phyloP scores from a whole-genome alignment of 345 rosid genomes.

The Diplotaxis tenuifolia region DNA sequence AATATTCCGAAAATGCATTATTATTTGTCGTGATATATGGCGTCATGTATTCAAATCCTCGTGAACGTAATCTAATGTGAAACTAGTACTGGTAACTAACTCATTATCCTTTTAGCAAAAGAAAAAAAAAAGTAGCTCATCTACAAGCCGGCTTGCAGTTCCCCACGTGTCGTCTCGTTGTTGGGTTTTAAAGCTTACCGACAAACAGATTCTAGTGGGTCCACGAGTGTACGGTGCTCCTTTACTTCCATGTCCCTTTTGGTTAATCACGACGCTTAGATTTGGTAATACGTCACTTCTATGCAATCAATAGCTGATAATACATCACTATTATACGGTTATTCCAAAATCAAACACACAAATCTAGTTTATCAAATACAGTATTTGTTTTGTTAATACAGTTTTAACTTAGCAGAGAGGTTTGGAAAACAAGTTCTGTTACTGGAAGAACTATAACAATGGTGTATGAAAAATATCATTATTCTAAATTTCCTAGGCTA shows the following conservation, averaged over 20 bases:
- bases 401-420: background rate
- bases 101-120: too few species aligned
- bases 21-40: background rate
- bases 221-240: slow-evolving; percentile 33
- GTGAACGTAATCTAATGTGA: slow-evolving; percentile 24
- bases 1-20: background rate
- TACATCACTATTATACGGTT: slow-evolving; percentile 14
- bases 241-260: slow-evolving; percentile 23
- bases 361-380: background rate
- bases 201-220: slow-evolving; percentile 10
- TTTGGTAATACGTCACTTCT: slow-evolving; percentile 31
- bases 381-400: background rate
- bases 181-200: slow-evolving; percentile 20
- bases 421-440: background rate
- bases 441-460: background rate
- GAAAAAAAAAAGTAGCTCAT: too few species aligned
- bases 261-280: slow-evolving; percentile 19
- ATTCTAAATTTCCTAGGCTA: background rate
- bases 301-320: slow-evolving; percentile 20
- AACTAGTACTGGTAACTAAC: slow-evolving; percentile 8
- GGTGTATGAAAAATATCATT: background rate
- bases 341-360: background rate
- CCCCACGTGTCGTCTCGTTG: slow-evolving; percentile 1
- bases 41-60: slow-evolving; percentile 8
- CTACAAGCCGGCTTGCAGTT: background rate